Evolutionary conservation across 108 stramenopile species (phyloP), one percentile per base, ranked within the genome.

Genomic region (Conticribra guillardii): DNA sequence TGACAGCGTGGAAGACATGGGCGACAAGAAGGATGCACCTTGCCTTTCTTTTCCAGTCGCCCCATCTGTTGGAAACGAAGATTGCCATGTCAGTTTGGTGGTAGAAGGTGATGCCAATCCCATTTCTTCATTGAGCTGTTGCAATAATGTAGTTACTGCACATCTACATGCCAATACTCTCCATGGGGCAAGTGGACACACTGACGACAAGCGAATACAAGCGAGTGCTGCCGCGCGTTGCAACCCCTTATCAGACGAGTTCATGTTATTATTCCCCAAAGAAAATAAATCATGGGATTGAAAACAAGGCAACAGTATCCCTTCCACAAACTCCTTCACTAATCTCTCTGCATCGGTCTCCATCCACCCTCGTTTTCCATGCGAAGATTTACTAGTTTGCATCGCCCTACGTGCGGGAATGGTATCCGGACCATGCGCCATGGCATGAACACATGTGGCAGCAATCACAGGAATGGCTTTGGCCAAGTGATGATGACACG

Each of bases 111-210:
- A n/a, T n/a, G n/a, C n/a, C n/a, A n/a, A n/a, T 24, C 57, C 26
- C 26, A 70, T 72, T 21, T 56, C 63, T 24, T 64, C 56, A 16
- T 64, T 45, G 3, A 76, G 54, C 53, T 80, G 84, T 71, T 83
- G 83, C 65, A 73, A 56, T 48, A 89, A 63, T 4, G 80, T 59
- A n/a, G 65, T 11, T 4, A 73, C 69, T 1, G 80, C 78, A 78
- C 73, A 79, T 44, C 72, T 60, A 41, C 71, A 82, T 0, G 81
- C 79, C 48, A 73, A 66, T 9, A 15, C 34, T 14, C 81, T 83
- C 91, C 91, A 92, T 15, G 69, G 19, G 4, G 87, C 84, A 21
- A 60, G 16, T 0, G 88, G 88, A 66, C 78, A 88, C 0, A 75
- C 87, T 57, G 86, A 74, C 1, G 83, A 67, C 37, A 90, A 51